These are phyloP conservation scores for Sequoiadendron giganteum DNA, from an alignment of 75 land plant genomes.

Conservation along the genomic window DNA sequence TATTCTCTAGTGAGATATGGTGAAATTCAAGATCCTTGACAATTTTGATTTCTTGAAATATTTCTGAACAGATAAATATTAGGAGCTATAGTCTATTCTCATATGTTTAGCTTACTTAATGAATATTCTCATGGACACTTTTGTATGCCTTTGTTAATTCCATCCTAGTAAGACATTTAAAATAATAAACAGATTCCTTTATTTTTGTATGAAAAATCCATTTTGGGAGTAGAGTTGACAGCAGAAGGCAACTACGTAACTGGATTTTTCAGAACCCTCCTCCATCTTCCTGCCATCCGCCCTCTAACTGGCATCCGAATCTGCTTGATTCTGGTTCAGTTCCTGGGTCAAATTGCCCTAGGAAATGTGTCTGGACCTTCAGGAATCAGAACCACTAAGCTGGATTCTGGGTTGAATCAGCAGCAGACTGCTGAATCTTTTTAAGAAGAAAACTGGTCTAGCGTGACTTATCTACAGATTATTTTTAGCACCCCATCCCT, in stretches of 20 bases:
- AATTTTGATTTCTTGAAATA: constrained; percentile 1
- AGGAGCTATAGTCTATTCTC: background rate
- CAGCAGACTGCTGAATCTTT: no score
- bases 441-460: no score
- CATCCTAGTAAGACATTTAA: background rate
- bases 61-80: background rate
- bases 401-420: no score
- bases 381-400: no score
- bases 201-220: background rate
- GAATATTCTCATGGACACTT: background rate
- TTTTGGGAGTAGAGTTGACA: background rate
- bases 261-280: background rate
- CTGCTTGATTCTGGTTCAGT: background rate
- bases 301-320: background rate
- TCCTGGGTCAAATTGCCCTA: background rate
- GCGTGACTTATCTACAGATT: no score
- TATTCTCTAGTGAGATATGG: constrained; percentile 76
- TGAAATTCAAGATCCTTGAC: constrained; percentile 14
- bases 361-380: no score
- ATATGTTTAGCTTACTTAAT: background rate
- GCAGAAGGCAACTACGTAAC: background rate
- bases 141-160: background rate
- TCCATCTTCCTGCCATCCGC: background rate
- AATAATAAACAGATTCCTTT: background rate
- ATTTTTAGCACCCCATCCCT: no score